Evolutionary conservation across 805 yeast genomes (phyloP), one percentile per base, ranked within the genome.

Genomic region (Yarrowia porcina): DNA sequence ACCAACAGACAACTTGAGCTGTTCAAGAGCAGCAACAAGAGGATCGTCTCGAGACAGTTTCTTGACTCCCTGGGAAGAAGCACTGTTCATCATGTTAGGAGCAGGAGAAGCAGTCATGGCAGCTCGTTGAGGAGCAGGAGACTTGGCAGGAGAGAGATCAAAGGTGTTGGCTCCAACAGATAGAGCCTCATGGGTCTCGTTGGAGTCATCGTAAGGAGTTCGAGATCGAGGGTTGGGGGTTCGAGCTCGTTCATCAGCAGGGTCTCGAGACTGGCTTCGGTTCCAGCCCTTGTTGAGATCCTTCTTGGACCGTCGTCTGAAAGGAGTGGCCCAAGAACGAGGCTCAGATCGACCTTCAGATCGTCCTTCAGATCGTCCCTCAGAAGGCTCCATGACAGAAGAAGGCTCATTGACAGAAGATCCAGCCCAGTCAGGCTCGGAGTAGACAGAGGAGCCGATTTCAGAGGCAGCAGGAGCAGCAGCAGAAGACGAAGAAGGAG

Each of bases 11-110:
- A 67, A 57, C 67, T 74, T 75, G 49, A 77, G 69, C 13, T 78
- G 79, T 64, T 80, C 82, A 60, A 83, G 71, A 1, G 85, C 85
- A 2, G 83, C 82, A 33, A 83, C 79, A 45, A 84, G 71, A 9
- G 86, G 86, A 67, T 83, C 85, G n/a, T 66, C 67, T 52, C 68
- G 60, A 10, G 71, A 63, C 64, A 66, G 33, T 62, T 64, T 65
- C 50, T 67, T 68, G 27, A 66, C 54, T 7, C 6, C 15, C 33
- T 52, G 59, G 1, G 59, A 52, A 11, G 59, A 52, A 2, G 61
- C 39, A 17, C 56, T 21, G 30, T n/a, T 33, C 56, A 49, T 49
- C 35, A 18, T 28, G 2, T 21, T 3, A 20, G 36, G 52, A 13
- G 33, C 49, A 27, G 32, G 49, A 12, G 49, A 27, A 5, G 52